Conservation (phyloP, 1,284 basidiomycete genomes). For the Ustilago hordei region DNA sequence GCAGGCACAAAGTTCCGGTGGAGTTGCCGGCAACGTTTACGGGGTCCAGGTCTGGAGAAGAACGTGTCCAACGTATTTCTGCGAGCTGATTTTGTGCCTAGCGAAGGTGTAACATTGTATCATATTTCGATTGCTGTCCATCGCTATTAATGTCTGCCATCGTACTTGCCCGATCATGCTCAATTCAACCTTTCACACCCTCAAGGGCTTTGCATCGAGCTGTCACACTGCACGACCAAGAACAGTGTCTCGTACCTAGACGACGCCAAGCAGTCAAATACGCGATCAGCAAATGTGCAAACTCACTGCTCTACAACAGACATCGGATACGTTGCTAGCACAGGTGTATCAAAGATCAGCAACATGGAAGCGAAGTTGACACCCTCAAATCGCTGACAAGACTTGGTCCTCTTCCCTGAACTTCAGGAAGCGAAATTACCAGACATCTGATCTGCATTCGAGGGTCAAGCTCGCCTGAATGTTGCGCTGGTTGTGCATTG, state of each 20-base stretch:
- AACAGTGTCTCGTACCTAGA: neutral
- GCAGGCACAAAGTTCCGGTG: neutral
- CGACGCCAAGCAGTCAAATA: neutral
- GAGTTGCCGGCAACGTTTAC: neutral
- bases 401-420: neutral
- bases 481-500: conserved; percentile 1
- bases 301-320: neutral
- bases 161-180: neutral
- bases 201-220: neutral
- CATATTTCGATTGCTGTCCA: neutral
- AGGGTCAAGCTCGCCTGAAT: neutral
- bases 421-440: neutral
- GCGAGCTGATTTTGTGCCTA: neutral
- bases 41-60: neutral
- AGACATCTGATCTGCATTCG: neutral
- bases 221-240: neutral
- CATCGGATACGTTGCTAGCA: neutral
- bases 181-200: neutral
- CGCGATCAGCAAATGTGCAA: neutral
- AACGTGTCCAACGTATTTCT: neutral
- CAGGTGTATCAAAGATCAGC: neutral
- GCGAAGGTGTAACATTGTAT: neutral
- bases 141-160: neutral
- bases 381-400: neutral
- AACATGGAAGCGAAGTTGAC: neutral